These are phyloP conservation scores for Candida mesenterica DNA, from an alignment of 1,139 yeast genomes.

Conservation along the genomic window DNA sequence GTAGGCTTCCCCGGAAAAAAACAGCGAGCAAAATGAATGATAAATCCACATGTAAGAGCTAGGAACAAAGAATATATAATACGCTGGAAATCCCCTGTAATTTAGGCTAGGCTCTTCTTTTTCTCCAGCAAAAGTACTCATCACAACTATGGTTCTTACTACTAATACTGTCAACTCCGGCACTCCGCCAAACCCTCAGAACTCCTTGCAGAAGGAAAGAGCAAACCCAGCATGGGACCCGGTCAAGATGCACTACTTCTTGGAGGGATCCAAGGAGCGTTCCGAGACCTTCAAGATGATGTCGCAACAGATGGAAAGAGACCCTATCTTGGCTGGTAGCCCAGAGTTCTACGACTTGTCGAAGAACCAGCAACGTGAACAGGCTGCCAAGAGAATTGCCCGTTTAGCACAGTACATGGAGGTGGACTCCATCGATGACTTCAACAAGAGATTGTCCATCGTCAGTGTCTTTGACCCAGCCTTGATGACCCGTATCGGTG, in stretches of 20 bases:
- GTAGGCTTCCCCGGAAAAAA: too few species aligned
- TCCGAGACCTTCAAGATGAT: slow-evolving; percentile 29
- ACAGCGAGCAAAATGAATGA: too few species aligned
- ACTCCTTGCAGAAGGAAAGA: slow-evolving; percentile 35
- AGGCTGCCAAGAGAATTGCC: slow-evolving; percentile 36
- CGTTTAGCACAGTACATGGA: slow-evolving; percentile 41
- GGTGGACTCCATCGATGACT: slow-evolving; percentile 33
- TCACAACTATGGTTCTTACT: slow-evolving; percentile 12
- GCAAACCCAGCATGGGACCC: slow-evolving; percentile 29
- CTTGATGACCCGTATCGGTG: slow-evolving; percentile 28
- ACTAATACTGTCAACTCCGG: slow-evolving; percentile 15
- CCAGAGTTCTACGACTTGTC: slow-evolving; percentile 37
- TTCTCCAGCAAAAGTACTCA: too few species aligned
- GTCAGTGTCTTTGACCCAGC: slow-evolving; percentile 31
- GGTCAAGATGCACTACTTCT: slow-evolving; percentile 37
- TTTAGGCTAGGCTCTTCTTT: too few species aligned
- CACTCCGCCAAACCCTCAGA: slow-evolving; percentile 38
- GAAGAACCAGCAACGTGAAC: slow-evolving; percentile 37
- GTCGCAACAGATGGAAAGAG: slow-evolving; percentile 43
- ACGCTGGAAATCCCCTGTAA: too few species aligned
- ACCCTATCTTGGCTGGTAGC: slow-evolving; percentile 37
- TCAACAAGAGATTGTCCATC: slow-evolving; percentile 37
- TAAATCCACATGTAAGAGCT: too few species aligned
- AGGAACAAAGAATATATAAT: too few species aligned
- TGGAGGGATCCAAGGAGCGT: slow-evolving; percentile 39